These are phyloP conservation scores for Paramecium pentaurelia DNA, from an alignment of 73 alveolate species.

Conservation along the genomic window DNA sequence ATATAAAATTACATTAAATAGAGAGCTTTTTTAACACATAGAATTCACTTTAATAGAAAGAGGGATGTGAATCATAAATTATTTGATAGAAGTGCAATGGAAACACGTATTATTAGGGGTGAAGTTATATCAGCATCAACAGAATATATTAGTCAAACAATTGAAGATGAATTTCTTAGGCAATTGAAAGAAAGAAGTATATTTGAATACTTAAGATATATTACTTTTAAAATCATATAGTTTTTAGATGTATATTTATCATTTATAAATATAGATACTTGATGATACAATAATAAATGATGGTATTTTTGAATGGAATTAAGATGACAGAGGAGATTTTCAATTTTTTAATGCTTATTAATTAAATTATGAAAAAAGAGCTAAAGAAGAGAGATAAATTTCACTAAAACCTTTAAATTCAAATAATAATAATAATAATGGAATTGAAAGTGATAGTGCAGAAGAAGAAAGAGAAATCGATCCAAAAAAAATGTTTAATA, in stretches of 20 bases:
- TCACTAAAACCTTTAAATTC: not conserved
- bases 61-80: not conserved
- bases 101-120: not conserved
- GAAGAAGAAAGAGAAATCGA: not conserved
- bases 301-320: constrained; percentile 4
- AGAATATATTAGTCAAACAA: not conserved
- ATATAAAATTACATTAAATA: not conserved
- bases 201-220: not conserved
- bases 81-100: constrained; percentile 21
- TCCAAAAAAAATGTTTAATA: not conserved
- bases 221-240: not conserved
- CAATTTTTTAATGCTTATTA: not conserved
- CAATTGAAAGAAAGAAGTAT: not conserved
- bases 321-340: not conserved
- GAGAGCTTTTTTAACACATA: not conserved
- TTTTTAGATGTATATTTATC: not conserved
- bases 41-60: not conserved
- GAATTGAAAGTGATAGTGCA: not conserved
- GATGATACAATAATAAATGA: not conserved
- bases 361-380: not conserved
- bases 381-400: not conserved
- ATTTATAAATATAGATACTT: not conserved
- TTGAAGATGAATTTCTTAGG: not conserved
- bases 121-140: not conserved
- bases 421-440: not conserved